Conservation (phyloP, 2,329 filamentous ascomycete species). For the Fusarium temperatum region DNA sequence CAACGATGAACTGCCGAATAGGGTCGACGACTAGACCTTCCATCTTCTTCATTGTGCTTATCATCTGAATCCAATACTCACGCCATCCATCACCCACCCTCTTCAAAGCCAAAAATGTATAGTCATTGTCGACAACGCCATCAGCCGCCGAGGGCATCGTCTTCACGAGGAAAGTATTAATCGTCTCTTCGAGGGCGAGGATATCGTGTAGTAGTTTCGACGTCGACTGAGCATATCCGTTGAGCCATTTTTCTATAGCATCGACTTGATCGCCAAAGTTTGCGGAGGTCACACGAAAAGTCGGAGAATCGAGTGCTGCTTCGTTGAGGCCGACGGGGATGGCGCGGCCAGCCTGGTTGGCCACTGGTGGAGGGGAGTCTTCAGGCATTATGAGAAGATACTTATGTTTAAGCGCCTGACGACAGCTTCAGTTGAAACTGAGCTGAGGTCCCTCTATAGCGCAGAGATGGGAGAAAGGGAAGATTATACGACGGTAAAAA, state of each 20-base stretch:
- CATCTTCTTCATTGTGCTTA: slow-evolving; percentile 79
- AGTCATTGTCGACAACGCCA: slow-evolving; percentile 91
- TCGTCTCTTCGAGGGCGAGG: slow-evolving; percentile 77
- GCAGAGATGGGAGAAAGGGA: background rate
- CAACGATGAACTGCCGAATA: slow-evolving; percentile 78
- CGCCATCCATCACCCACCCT: slow-evolving; percentile 85
- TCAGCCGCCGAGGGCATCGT: slow-evolving; percentile 83
- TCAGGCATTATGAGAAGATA: slow-evolving; percentile 35
- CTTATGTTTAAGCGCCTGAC: slow-evolving; percentile 30
- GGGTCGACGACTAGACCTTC: slow-evolving; percentile 83
- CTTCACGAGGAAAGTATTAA: slow-evolving; percentile 79
- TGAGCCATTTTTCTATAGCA: slow-evolving; percentile 91
- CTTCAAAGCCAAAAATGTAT: slow-evolving; percentile 86
- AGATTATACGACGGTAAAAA: slow-evolving; percentile 29
- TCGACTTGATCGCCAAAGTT: slow-evolving; percentile 95
- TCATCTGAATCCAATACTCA: slow-evolving; percentile 84
- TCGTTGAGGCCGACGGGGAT: slow-evolving; percentile 89
- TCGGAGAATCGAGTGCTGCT: slow-evolving; percentile 94
- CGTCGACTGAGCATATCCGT: slow-evolving; percentile 63
- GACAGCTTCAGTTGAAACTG: slow-evolving; percentile 41
- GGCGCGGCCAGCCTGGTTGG: slow-evolving; percentile 37
- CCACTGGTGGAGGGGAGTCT: slow-evolving; percentile 33
- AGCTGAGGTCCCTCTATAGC: slow-evolving; percentile 37
- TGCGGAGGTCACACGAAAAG: slow-evolving; percentile 85
- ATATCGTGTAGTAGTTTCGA: slow-evolving; percentile 69